A percentile compares a stretch with the other conserved stretches of the same genome.
Evolutionary conservation across 805 yeast genomes (phyloP).

Genomic region (Candida ulmi): DNA sequence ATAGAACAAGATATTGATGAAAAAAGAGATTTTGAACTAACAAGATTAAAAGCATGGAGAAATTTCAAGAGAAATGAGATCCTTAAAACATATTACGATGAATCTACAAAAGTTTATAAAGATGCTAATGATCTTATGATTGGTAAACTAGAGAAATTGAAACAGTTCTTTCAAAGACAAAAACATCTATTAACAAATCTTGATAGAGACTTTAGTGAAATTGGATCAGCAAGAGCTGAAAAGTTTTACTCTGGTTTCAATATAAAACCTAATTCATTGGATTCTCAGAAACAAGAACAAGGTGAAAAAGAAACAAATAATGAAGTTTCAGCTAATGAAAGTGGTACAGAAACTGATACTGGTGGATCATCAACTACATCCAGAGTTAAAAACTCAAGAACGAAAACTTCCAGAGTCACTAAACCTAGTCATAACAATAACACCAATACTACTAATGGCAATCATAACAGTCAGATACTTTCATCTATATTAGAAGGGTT

Average conservation of each 20-base stretch:
- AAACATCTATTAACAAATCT: slow-evolving; percentile 19
- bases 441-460: neutral
- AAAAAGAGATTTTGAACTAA: slow-evolving; percentile 26
- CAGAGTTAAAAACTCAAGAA: slow-evolving; percentile 1
- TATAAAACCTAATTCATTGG: neutral
- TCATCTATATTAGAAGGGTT: slow-evolving; percentile 24
- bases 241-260: slow-evolving; percentile 26
- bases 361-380: slow-evolving; percentile 7
- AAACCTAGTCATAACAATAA: neutral
- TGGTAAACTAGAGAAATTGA: slow-evolving; percentile 25
- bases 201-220: slow-evolving; percentile 23
- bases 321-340: slow-evolving; percentile 1
- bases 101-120: slow-evolving; percentile 21
- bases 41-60: slow-evolving; percentile 20
- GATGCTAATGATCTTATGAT: slow-evolving; percentile 23
- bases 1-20: slow-evolving; percentile 27
- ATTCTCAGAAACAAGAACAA: neutral
- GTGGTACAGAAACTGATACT: slow-evolving; percentile 17
- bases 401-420: slow-evolving; percentile 2
- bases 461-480: neutral
- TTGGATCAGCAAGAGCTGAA: slow-evolving; percentile 25
- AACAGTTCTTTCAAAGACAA: slow-evolving; percentile 27
- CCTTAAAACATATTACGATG: slow-evolving; percentile 20
- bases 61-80: slow-evolving; percentile 23
- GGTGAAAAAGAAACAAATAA: neutral